Base-by-base conservation (phyloP, 129 eudicot species). In the Pseudognaphalium luteoalbum region DNA sequence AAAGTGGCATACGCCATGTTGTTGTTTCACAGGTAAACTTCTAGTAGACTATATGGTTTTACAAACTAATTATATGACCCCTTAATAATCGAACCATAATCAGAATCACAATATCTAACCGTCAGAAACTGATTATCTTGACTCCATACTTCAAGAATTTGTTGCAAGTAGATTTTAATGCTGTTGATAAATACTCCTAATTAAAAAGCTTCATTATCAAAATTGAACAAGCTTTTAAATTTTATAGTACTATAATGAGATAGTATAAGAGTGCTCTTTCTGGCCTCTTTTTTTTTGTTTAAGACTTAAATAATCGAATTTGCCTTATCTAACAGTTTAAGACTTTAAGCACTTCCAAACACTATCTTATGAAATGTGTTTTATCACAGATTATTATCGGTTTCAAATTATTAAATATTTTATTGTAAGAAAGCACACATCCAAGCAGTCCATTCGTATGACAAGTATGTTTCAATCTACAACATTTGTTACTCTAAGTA, bases 21-120 rank as follows among this genome's bases (percentile, higher is more conserved):
- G 96, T 94, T 17, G 96, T 94, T 81, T 89, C 98, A 4, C 98
- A 94, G 96, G 98, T 86, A 81, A 63, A 19, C 51, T 83, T 62
- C 3, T 52, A 54, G 35, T 52, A 28, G 19, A 30, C n/a, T 35
- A 56, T 14, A 1, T 34, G 52, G 20, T 19, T 33, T 17, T 66
- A 11, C 50, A 57, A 57, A 57, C 28, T 57, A 19, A 57, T n/a
- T 21, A 19, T 57, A 17, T 57, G 62, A 57, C 28, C 62, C 62
- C 14, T 57, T 19, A 39, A 57, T 17, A 19, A 7, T 57, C 28
- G 19, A 19, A 57, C 28, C 63, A 57, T 19, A 17, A 57, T 0
- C 62, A 25, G 16, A 25, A 8, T 19, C 62, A 14, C 62, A 17
- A 19, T 19, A 57, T 57, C 34, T 25, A 61, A 22, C 15, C 35